Evolutionary conservation across 2,329 filamentous ascomycete genomes (phyloP).

Genomic region (Tolypocladium cylindrosporum): DNA sequence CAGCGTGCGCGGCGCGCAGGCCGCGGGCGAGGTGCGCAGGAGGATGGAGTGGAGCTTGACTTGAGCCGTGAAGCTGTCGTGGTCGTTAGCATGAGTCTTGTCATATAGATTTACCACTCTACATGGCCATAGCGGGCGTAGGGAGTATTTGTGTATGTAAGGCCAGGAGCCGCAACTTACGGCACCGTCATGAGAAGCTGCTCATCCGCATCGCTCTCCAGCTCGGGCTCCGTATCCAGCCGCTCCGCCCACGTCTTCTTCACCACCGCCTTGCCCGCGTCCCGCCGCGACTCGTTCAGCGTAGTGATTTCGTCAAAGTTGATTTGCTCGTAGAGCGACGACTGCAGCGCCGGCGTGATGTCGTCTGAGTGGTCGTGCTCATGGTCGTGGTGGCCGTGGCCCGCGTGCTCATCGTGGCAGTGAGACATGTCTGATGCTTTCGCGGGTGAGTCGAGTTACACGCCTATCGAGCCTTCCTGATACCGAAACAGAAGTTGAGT

Average conservation of each 20-base stretch:
- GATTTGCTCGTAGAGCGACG: constrained; percentile 84
- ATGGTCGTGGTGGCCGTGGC: constrained; percentile 42
- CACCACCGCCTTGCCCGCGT: constrained; percentile 63
- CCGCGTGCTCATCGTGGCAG: constrained; percentile 40
- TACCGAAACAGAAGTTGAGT: background rate
- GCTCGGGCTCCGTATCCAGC: constrained; percentile 58
- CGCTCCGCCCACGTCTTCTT: constrained; percentile 89
- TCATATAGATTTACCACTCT: background rate
- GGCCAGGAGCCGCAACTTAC: constrained; percentile 38
- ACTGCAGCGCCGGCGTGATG: constrained; percentile 82
- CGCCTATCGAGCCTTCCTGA: background rate
- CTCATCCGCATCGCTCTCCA: constrained; percentile 81
- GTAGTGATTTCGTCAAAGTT: constrained; percentile 78
- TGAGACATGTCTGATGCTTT: constrained; percentile 25
- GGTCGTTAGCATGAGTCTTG: background rate
- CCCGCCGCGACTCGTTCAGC: constrained; percentile 65
- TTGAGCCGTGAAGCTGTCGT: constrained; percentile 74
- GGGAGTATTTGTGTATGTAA: background rate
- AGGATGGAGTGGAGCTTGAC: constrained; percentile 87
- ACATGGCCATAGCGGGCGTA: background rate
- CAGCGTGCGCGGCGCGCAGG: constrained; percentile 68
- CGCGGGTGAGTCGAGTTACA: background rate
- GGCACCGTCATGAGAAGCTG: constrained; percentile 89
- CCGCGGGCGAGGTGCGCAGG: constrained; percentile 64
- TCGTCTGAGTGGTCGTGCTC: constrained; percentile 86